Percentiles rank a stretch among this genome's conserved stretches.
Conservation (phyloP, 371 early-diverging fungal species). For the Syncephalastrum racemosum region DNA sequence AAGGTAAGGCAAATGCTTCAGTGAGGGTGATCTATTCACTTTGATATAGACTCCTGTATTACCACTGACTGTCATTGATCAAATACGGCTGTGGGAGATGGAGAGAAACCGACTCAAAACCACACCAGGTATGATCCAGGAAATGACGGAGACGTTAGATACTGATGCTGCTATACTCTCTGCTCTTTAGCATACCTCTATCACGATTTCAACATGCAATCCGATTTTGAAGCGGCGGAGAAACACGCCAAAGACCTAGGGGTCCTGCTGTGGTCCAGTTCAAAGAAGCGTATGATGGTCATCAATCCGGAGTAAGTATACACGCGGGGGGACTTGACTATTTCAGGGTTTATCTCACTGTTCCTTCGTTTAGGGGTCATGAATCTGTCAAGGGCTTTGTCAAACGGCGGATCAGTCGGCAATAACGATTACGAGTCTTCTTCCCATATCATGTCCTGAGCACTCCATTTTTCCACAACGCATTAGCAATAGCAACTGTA, state of each 20-base stretch:
- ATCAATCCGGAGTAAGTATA: conserved; percentile 58
- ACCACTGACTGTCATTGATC: conserved; percentile 94
- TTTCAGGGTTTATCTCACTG: not conserved
- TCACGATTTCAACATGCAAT: conserved; percentile 73
- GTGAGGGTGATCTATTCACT: not conserved
- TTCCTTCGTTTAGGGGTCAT: conserved; percentile 42
- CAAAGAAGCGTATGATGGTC: conserved; percentile 60
- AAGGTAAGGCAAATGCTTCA: conserved; percentile 30
- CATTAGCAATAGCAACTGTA: no score
- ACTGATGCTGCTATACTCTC: not conserved
- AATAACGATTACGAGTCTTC: not conserved
- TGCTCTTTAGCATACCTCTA: conserved; percentile 69
- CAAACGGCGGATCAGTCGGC: conserved; percentile 30
- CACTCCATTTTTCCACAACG: no score
- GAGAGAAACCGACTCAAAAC: conserved; percentile 88
- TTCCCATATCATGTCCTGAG: no score
- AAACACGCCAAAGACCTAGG: conserved; percentile 79
- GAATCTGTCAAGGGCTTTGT: conserved; percentile 58
- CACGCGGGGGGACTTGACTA: not conserved
- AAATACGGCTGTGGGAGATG: conserved; percentile 97
- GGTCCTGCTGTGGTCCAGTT: conserved; percentile 76
- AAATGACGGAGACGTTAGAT: conserved; percentile 2
- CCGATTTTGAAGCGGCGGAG: conserved; percentile 76
- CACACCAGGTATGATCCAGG: conserved; percentile 33
- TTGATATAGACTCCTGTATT: conserved; percentile 68